Conservation (phyloP, 768 basidiomycete genomes). For the Chalciporus sphaerocephalus region DNA sequence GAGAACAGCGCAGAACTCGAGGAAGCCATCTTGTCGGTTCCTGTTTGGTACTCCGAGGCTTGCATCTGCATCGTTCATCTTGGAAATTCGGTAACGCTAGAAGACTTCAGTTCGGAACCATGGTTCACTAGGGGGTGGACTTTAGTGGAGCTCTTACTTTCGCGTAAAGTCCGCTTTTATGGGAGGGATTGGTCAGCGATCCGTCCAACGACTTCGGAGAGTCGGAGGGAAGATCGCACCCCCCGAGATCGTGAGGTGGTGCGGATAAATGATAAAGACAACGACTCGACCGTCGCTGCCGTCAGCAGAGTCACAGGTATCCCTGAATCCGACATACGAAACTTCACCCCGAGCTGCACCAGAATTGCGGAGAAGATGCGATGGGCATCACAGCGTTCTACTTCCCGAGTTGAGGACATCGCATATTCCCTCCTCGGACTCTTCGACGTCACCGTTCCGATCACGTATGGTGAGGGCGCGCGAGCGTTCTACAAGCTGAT, state of each 20-base stretch:
- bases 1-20: slow-evolving; percentile 26
- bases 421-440: slow-evolving; percentile 25
- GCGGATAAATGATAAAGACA: slow-evolving; percentile 24
- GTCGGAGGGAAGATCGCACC: slow-evolving; percentile 15
- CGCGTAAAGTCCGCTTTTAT: slow-evolving; percentile 24
- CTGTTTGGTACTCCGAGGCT: slow-evolving; percentile 23
- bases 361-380: slow-evolving; percentile 23
- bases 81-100: slow-evolving; percentile 15
- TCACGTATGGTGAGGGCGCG: slow-evolving; percentile 23
- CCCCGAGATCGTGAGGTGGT: slow-evolving; percentile 13
- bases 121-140: slow-evolving; percentile 26
- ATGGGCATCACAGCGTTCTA: slow-evolving; percentile 21
- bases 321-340: slow-evolving; percentile 18
- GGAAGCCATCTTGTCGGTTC: slow-evolving; percentile 24
- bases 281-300: slow-evolving; percentile 11
- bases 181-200: slow-evolving; percentile 22
- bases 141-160: slow-evolving; percentile 20
- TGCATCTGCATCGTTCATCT: slow-evolving; percentile 23
- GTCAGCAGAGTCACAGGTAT: slow-evolving; percentile 20
- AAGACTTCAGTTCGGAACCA: slow-evolving; percentile 21
- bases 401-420: slow-evolving; percentile 21
- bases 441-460: slow-evolving; percentile 19
- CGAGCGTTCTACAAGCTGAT: slow-evolving; percentile 22
- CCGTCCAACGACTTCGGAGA: slow-evolving; percentile 10
- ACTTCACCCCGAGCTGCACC: slow-evolving; percentile 17